Conservation (phyloP, 1,284 basidiomycete species). For the Tetrapyrgos nigripes region DNA sequence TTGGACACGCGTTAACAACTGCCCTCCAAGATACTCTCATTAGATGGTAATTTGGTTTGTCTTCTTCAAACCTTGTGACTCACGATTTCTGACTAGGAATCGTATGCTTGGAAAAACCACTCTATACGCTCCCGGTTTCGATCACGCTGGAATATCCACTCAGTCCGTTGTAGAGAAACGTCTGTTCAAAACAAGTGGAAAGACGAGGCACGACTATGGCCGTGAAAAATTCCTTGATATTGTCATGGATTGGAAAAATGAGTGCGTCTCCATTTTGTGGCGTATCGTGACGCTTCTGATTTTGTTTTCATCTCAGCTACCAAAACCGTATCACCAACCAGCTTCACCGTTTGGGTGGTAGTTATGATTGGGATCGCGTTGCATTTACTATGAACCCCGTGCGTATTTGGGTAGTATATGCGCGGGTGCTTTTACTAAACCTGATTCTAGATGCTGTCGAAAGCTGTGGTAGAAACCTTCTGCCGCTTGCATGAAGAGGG, state of each 20-base stretch:
- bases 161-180: conserved; percentile 98
- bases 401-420: conserved; percentile 25
- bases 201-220: conserved; percentile 93
- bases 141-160: conserved; percentile 98
- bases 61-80: neutral
- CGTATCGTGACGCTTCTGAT: conserved; percentile 6
- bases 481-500: conserved; percentile 93
- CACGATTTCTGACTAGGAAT: conserved; percentile 63
- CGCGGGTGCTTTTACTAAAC: conserved; percentile 9
- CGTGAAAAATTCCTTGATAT: conserved; percentile 92
- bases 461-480: conserved; percentile 93
- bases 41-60: conserved; percentile 68
- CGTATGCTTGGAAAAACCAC: conserved; percentile 96
- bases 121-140: conserved; percentile 94
- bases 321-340: conserved; percentile 92
- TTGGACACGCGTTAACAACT: conserved; percentile 94
- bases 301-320: conserved; percentile 69
- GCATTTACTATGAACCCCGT: conserved; percentile 98
- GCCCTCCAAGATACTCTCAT: conserved; percentile 92
- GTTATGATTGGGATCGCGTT: conserved; percentile 92
- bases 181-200: conserved; percentile 83
- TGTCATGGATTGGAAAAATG: conserved; percentile 97
- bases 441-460: conserved; percentile 70
- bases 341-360: conserved; percentile 89
- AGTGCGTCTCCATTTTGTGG: conserved; percentile 56